phyloP scores from a whole-genome alignment of 78 protist species.

The Guillardia theta region DNA sequence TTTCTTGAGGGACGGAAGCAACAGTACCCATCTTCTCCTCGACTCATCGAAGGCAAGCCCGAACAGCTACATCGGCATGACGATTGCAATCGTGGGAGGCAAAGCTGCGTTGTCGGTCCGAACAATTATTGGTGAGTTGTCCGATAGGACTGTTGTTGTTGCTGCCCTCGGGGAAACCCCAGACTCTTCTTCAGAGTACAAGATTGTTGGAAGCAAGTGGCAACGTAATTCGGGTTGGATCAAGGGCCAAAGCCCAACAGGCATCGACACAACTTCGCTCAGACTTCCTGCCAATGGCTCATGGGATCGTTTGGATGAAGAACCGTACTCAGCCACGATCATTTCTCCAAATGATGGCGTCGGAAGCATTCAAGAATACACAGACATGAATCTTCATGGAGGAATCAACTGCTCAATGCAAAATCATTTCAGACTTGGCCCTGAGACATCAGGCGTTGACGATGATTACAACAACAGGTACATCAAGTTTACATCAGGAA shows the following conservation, averaged over 20 bases:
- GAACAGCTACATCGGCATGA: background rate
- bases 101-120: background rate
- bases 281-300: background rate
- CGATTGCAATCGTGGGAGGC: background rate
- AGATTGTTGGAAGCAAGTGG: background rate
- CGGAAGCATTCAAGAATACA: background rate
- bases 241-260: background rate
- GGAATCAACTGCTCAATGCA: background rate
- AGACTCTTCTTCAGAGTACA: background rate
- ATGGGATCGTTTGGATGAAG: background rate
- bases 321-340: background rate
- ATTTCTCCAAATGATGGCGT: background rate
- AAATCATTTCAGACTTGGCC: background rate
- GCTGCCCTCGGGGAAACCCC: background rate
- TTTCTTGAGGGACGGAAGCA: background rate
- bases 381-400: background rate
- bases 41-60: background rate
- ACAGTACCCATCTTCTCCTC: background rate
- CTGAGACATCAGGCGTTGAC: background rate
- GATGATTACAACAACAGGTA: background rate
- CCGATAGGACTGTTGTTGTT: background rate
- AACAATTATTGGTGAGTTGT: too few relatives aligned
- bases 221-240: constrained; percentile 16
- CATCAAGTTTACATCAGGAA: background rate
- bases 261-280: background rate